A percentile compares a stretch with the other conserved stretches of the same genome.
Evolutionary conservation across 768 basidiomycete species (phyloP).

Genomic region (Suillus subaureus): DNA sequence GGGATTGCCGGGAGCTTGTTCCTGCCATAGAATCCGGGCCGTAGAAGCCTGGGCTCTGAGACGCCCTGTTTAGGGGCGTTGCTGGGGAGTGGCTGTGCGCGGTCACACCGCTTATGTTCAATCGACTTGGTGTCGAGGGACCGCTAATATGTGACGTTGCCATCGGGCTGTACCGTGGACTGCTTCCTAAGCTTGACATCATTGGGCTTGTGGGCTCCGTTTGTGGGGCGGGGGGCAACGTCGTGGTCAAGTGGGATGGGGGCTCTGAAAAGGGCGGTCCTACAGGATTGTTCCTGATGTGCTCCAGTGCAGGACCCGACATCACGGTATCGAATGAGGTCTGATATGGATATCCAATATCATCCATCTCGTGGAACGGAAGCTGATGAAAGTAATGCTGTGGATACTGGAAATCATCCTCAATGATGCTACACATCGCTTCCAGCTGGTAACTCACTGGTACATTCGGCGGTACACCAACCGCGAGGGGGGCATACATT

Average conservation of each 20-base stretch:
- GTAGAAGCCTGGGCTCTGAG: slow-evolving; percentile 7
- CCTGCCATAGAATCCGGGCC: slow-evolving; percentile 9
- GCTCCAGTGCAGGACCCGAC: not conserved
- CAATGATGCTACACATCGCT: not conserved
- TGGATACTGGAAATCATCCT: not conserved
- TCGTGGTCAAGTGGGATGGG: not conserved
- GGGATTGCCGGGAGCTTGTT: slow-evolving; percentile 13
- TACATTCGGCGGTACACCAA: not conserved
- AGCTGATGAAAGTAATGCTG: not conserved
- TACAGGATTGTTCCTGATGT: not conserved
- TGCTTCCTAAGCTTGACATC: not conserved
- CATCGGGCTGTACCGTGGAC: slow-evolving; percentile 5
- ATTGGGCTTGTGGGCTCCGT: not conserved
- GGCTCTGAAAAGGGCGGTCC: not conserved
- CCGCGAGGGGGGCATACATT: not conserved
- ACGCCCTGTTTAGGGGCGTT: slow-evolving; percentile 18
- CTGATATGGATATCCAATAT: not conserved
- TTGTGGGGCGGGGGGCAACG: not conserved
- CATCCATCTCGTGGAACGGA: not conserved
- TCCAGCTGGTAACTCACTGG: not conserved
- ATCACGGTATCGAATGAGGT: no score
- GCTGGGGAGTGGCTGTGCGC: slow-evolving; percentile 23
- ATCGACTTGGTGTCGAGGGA: slow-evolving; percentile 15
- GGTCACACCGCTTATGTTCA: slow-evolving; percentile 1
- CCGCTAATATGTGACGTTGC: not conserved